phyloP scores from a whole-genome alignment of 176 grass and related monocot species.

The sorghum (Sorghum bicolor) region Sorghum_bicolor_NCBIv3 NC_012878.2:52948001-52948500 shows the following conservation, averaged over 20 bases:
- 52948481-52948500: constrained; percentile 50
- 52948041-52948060: not conserved
- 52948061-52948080: not conserved
- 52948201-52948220: constrained; percentile 35
- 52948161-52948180: not conserved
- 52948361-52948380: constrained; percentile 35
- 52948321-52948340: constrained; percentile 18
- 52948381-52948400: constrained; percentile 81
- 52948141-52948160: not conserved
- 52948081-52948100: constrained; percentile 24
- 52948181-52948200: constrained; percentile 2
- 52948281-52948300: constrained; percentile 17
- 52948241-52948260: not conserved
- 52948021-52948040: not conserved
- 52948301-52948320: not conserved
- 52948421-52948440: constrained; percentile 50
- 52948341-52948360: not conserved
- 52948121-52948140: not conserved
- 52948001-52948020: not conserved
- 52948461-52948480: constrained; percentile 63
- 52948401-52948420: constrained; percentile 76
- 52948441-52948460: constrained; percentile 73
- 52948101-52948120: not conserved
- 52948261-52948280: not conserved
- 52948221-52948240: constrained; percentile 28